These are phyloP conservation scores for Lolium perenne DNA, from an alignment of 176 grass and related monocot species.

Conservation along the genomic window DNA sequence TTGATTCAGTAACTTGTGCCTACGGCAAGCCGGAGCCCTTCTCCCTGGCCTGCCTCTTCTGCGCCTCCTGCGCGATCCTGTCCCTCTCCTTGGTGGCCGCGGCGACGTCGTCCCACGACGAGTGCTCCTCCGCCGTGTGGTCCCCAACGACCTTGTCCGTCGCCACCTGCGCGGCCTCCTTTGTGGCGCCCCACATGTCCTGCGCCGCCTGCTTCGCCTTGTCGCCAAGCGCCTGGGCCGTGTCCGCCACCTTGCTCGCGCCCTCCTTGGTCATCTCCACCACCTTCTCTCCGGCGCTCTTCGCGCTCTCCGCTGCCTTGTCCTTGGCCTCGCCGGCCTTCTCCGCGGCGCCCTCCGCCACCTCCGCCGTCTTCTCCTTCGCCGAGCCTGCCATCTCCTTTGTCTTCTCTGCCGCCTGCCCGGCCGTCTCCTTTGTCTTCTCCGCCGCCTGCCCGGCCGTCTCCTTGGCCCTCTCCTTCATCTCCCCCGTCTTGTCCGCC, in stretches of 20 bases:
- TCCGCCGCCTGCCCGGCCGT: conserved; percentile 35
- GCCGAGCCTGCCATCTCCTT: conserved; percentile 35
- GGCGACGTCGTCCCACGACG: conserved; percentile 25
- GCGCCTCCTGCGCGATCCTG: conserved; percentile 34
- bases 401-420: conserved; percentile 5
- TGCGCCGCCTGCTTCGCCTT: conserved; percentile 62
- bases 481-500: conserved; percentile 38
- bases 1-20: not conserved
- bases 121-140: conserved; percentile 27
- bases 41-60: conserved; percentile 56
- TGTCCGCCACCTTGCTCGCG: conserved; percentile 52
- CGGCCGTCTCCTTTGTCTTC: conserved; percentile 45
- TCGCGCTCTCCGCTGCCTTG: conserved; percentile 32
- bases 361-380: conserved; percentile 40
- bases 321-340: conserved; percentile 42
- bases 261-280: conserved; percentile 58
- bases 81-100: conserved; percentile 40
- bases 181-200: conserved; percentile 62
- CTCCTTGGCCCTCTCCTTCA: conserved; percentile 48
- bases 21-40: conserved; percentile 51
- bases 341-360: conserved; percentile 35
- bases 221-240: conserved; percentile 49
- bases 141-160: conserved; percentile 39
- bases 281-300: conserved; percentile 46
- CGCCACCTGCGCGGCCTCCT: conserved; percentile 48